phyloP scores from a whole-genome alignment of 179 eudicot genomes.

The Spinacia oleracea region DNA sequence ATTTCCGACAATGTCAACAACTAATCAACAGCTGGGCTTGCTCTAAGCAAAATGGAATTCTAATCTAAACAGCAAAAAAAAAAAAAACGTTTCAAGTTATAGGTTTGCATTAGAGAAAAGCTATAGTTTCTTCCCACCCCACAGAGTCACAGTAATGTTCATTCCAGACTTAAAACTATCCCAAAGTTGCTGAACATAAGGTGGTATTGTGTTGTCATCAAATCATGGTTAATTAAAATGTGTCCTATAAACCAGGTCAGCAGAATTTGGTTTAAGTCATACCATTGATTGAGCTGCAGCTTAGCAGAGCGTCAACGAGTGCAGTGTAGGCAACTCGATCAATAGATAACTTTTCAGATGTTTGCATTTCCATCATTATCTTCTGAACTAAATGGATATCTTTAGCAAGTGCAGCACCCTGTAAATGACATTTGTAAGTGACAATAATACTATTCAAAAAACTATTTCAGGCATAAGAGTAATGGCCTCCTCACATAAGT shows the following conservation, averaged over 20 bases:
- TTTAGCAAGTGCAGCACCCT: slow-evolving; percentile 59
- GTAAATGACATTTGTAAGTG: slow-evolving; percentile 16
- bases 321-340: slow-evolving; percentile 69
- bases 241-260: not conserved
- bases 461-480: not conserved
- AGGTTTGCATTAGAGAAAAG: not conserved
- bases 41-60: not conserved
- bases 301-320: slow-evolving; percentile 55
- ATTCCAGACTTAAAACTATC: not conserved
- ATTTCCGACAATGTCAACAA: not conserved
- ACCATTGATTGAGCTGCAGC: slow-evolving; percentile 57
- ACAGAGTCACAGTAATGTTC: not conserved
- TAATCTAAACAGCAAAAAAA: not conserved
- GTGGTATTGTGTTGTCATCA: not conserved
- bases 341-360: slow-evolving; percentile 32
- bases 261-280: slow-evolving; percentile 18
- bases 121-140: not conserved
- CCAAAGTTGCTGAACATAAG: not conserved
- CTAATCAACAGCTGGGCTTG: not conserved
- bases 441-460: not conserved
- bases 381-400: slow-evolving; percentile 45
- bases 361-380: slow-evolving; percentile 59
- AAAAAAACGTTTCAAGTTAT: not conserved
- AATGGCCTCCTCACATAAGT: not conserved
- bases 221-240: too few relatives aligned